Evolutionary conservation across 1,139 yeast species (phyloP).

Genomic region (Lizanozyma gosingica): DNA sequence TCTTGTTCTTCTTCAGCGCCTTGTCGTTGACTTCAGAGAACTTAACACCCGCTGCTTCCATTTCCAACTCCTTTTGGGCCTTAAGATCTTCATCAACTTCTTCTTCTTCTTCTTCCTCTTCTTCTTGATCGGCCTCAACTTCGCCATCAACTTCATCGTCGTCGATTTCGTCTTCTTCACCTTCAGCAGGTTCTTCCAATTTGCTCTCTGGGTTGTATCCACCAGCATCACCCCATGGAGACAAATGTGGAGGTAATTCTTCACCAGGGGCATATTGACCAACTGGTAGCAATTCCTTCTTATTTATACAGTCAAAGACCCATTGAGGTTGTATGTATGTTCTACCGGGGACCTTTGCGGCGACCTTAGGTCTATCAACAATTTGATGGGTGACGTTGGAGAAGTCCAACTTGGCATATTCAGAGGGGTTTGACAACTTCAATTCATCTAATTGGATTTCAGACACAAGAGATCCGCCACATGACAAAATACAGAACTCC

Average conservation of each 20-base stretch:
- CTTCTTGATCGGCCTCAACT: slow-evolving; percentile 43
- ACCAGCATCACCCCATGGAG: slow-evolving; percentile 98
- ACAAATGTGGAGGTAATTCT: slow-evolving; percentile 88
- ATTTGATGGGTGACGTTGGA: slow-evolving; percentile 83
- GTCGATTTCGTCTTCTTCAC: slow-evolving; percentile 26
- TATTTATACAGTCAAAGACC: slow-evolving; percentile 89
- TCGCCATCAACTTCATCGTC: slow-evolving; percentile 42
- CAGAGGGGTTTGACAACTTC: slow-evolving; percentile 29
- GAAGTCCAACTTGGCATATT: slow-evolving; percentile 45
- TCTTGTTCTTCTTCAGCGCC: slow-evolving; percentile 18
- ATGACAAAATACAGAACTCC: slow-evolving; percentile 79
- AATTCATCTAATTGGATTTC: slow-evolving; percentile 84
- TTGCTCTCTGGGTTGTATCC: slow-evolving; percentile 75
- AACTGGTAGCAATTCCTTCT: slow-evolving; percentile 64
- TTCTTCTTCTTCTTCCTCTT: slow-evolving; percentile 40
- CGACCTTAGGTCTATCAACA: slow-evolving; percentile 80
- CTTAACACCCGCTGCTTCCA: slow-evolving; percentile 82
- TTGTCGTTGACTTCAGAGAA: slow-evolving; percentile 46
- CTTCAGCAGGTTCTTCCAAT: slow-evolving; percentile 16
- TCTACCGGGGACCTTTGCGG: slow-evolving; percentile 77
- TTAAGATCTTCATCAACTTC: slow-evolving; percentile 51
- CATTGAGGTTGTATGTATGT: slow-evolving; percentile 97
- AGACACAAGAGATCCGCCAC: slow-evolving; percentile 81
- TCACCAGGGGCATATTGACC: slow-evolving; percentile 89
- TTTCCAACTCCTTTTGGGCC: slow-evolving; percentile 78